phyloP scores from a whole-genome alignment of 2,329 filamentous ascomycete species.

The Arthrobotrys sinensis region DNA sequence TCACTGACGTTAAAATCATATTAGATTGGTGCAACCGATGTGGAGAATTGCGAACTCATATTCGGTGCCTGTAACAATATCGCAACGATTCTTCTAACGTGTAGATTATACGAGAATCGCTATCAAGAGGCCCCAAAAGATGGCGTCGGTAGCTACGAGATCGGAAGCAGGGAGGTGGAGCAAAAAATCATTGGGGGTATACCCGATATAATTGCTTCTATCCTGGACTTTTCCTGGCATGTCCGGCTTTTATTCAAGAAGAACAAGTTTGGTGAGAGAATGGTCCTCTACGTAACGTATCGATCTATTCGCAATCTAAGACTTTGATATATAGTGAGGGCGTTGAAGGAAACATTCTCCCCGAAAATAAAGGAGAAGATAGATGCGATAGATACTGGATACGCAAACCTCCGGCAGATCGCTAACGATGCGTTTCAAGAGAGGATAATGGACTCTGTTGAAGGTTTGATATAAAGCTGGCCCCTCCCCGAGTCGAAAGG shows the following conservation, averaged over 20 bases:
- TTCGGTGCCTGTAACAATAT: conserved; percentile 54
- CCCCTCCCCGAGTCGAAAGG: neutral
- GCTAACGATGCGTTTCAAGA: conserved; percentile 57
- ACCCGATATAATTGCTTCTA: conserved; percentile 47
- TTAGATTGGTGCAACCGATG: conserved; percentile 47
- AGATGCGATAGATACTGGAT: conserved; percentile 28
- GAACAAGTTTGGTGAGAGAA: conserved; percentile 46
- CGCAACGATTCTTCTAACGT: conserved; percentile 44
- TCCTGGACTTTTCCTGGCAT: conserved; percentile 58
- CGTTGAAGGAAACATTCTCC: conserved; percentile 46
- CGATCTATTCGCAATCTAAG: neutral
- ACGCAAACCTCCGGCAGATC: conserved; percentile 37
- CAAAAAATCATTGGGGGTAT: conserved; percentile 52
- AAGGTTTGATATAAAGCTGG: conserved; percentile 27
- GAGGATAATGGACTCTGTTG: conserved; percentile 55
- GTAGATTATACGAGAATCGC: conserved; percentile 51
- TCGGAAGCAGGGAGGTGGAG: conserved; percentile 48
- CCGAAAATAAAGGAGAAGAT: conserved; percentile 55
- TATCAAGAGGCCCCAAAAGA: conserved; percentile 39
- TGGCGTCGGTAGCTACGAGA: neutral
- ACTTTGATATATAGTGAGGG: conserved; percentile 24
- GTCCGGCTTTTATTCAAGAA: conserved; percentile 47
- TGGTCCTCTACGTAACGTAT: neutral
- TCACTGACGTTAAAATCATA: neutral
- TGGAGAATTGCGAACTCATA: conserved; percentile 57